Base-by-base conservation (phyloP, 257 asterid species). In the Fraxinus quadrangulata region DNA sequence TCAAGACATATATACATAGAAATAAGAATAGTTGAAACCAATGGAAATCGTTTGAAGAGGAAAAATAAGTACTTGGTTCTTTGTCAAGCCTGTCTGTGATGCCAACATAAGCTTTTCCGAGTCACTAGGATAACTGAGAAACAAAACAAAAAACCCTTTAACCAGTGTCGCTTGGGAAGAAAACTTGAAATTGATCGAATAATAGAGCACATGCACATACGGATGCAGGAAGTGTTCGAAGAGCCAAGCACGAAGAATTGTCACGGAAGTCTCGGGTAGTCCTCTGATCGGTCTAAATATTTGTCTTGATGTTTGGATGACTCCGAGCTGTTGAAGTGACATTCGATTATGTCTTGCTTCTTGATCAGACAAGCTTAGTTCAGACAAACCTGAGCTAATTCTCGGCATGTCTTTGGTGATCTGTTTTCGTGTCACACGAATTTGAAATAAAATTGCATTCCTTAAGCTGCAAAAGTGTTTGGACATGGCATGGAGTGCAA, bases 171-270 rank as follows among this genome's bases (percentile, higher is more conserved):
- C 4, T 72, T 9, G 24, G 6, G 17, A 9, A 26, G 23, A 76
- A 12, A 75, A 4, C 6, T 23, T 12, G 47, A 54, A 79, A 79
- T 12, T 37, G 26, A 11, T 2, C 14, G 34, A 42, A 42, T 12
- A 42, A 42, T 11, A 11, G 51, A 42, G 51, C 51, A 2, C 51
- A 11, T 42, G 51, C 16, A 42, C 51, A 42, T 92, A 96, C 99
- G 98, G 99, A 72, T 96, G 94, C 23, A 96, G 91, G 66, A 96
- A 96, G 82, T 96, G 98, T 77, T 94, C 96, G 77, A 96, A 96
- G 19, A 96, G 95, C 99, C 99, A 96, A 77, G 96, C 86, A 4
- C 99, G 97, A 34, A 96, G 97, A 72, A 90, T 81, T 0, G 92
- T 81, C 2, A 96, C 97, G 0, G 98, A 90, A 34, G 87, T 94